Conservation (phyloP, 2,329 filamentous ascomycete genomes). For the Aspergillus vadensis region DNA sequence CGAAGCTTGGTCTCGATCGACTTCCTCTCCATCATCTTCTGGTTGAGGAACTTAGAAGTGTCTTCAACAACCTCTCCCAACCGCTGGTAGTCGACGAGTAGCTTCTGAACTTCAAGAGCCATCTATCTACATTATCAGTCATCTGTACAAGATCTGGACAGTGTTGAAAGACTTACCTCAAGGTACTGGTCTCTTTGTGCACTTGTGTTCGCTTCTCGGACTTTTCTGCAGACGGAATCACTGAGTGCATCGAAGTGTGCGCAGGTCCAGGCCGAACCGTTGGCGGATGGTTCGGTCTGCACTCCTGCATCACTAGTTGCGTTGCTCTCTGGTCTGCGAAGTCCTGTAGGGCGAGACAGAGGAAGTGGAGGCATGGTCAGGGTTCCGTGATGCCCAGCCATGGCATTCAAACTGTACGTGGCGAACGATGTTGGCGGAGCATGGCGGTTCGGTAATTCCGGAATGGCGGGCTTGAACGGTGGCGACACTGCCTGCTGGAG, state of each 20-base stretch:
- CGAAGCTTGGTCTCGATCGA: conserved; percentile 15
- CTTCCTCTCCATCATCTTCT: conserved; percentile 10
- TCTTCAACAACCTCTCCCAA: background rate
- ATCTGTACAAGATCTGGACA: background rate
- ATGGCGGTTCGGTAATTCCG: background rate
- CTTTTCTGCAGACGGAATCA: conserved; percentile 7
- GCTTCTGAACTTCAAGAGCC: conserved; percentile 20
- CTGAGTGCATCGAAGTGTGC: background rate
- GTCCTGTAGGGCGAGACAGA: background rate
- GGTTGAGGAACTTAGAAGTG: background rate
- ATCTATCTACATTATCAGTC: conserved; percentile 14
- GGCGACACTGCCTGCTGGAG: conserved; percentile 22
- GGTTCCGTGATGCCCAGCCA: background rate
- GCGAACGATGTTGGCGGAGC: conserved; percentile 21
- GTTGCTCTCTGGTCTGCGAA: background rate
- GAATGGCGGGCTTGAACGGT: conserved; percentile 16
- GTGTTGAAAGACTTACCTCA: conserved; percentile 16
- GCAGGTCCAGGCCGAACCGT: background rate
- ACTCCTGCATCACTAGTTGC: background rate
- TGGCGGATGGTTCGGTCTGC: background rate
- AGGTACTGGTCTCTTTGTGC: conserved; percentile 19
- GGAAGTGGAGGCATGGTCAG: background rate
- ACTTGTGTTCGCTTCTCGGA: conserved; percentile 9
- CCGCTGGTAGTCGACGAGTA: conserved; percentile 17
- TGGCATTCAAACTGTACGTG: conserved; percentile 11